Base-by-base conservation (phyloP, 352 stramenopile species). In the Pythium phragmiticola region DNA sequence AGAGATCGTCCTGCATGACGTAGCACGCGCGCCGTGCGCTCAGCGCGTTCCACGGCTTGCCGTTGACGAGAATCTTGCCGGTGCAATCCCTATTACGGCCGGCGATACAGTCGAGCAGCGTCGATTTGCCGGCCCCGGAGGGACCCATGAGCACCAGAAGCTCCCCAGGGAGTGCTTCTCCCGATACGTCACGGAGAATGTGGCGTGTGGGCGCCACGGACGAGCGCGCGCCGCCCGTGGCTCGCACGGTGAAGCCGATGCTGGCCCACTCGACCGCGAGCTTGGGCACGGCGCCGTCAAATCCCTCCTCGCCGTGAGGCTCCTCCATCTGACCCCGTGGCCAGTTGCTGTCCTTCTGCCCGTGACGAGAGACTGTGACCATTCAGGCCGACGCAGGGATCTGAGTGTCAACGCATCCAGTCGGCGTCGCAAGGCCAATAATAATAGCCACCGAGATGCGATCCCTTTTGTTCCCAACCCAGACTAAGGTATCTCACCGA, bases 1-100 rank as follows among this genome's bases (percentile, higher is more conserved):
- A 81, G n/a, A 97, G 74, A 70, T 98, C 90, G 63, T 98, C 92
- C 65, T 97, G 88, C 73, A 91, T 91, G 23, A 97, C 84, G 61
- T 96, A 97, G 50, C 74, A 85, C 14, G 74, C 45, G 16, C 72
- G 34, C 34, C 34, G 34, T 6, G 34, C 34, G 3, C 34, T 39
- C 34, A 39, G 34, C 34, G 34, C 34, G 7, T 39, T 39, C 77
- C 74, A 86, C 8, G 67, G 65, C 34, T 74, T 60, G 28, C 70
- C 74, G 50, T 83, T 82, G 45, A 80, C 61, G 3, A 72, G 59
- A 39, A 82, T 63, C 37, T 13, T 55, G 28, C 72, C 75, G 12
- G 60, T 70, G 42, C 63, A 72, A 16, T 41, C 59, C 6, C 23
- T 43, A 45, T 84, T 87, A 0, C 76, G 70, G 4, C 69, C 76